Evolutionary conservation across 176 grass and related monocot genomes (phyloP).

Genomic region (Luzula sylvatica): DNA sequence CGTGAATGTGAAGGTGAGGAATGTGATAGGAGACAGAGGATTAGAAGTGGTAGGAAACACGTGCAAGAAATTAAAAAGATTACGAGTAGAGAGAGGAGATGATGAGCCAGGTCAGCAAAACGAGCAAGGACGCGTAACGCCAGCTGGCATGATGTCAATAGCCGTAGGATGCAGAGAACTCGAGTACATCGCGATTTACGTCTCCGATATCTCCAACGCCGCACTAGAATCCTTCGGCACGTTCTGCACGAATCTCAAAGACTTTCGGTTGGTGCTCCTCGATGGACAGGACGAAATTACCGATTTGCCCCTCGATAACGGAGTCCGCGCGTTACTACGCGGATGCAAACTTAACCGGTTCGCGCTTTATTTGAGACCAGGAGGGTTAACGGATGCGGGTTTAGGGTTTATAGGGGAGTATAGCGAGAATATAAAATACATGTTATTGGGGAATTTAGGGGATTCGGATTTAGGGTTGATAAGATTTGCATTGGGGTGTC

Average conservation of each 20-base stretch:
- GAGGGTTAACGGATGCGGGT: too few species aligned
- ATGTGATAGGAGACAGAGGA: slow-evolving; percentile 90
- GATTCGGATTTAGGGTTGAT: too few species aligned
- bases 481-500: too few species aligned
- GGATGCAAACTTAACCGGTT: too few species aligned
- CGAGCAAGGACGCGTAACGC: slow-evolving; percentile 68
- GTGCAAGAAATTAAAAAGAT: slow-evolving; percentile 68
- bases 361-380: too few species aligned
- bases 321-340: too few species aligned
- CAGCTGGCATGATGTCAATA: slow-evolving; percentile 54
- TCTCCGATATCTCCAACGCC: slow-evolving; percentile 81
- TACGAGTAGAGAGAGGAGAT: slow-evolving; percentile 80
- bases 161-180: slow-evolving; percentile 57
- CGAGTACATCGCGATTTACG: slow-evolving; percentile 72
- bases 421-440: too few species aligned
- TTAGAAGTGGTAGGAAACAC: slow-evolving; percentile 60
- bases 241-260: slow-evolving; percentile 64
- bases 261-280: slow-evolving; percentile 81
- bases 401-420: slow-evolving; percentile 2
- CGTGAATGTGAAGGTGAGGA: too few species aligned
- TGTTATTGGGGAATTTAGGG: too few species aligned
- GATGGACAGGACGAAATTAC: slow-evolving; percentile 26
- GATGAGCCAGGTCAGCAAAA: slow-evolving; percentile 66
- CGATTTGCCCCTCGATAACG: too few species aligned
- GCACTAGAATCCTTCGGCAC: slow-evolving; percentile 68